Base-by-base conservation (phyloP, 2,329 filamentous ascomycete genomes). In the Ceratocystis cacaofunesta region DNA sequence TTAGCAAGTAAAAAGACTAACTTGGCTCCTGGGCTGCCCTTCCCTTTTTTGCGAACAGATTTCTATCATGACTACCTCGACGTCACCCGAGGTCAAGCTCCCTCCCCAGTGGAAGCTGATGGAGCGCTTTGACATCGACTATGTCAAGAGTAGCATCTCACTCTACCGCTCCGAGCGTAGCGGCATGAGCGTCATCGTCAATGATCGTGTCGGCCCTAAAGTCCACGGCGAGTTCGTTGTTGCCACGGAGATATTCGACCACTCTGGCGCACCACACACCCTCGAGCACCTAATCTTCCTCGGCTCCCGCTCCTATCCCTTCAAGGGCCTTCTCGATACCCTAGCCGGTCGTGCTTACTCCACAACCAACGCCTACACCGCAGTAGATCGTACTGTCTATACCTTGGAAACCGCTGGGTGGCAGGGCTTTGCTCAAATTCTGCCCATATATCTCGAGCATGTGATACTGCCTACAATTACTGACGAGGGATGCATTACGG, bases 151-250 rank as follows among this genome's bases (percentile, higher is more conserved):
- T 69, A 85, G 82, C 65, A 88, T 99, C 75, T 92, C 90, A 25
- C 92, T 96, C 74, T 99, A 99, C 88, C 90, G 95, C 72, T 99
- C 94, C 5, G 85, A 90, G 71, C 83, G 90, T 69, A 99, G 92
- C 68, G 94, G 94, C 63, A 94, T 99, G 90, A 87, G 92, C 70
- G 88, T 96, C 43, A 85, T 96, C 50, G 89, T 96, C 62, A 90
- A 95, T 70, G 89, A 97, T 73, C 87, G 91, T 70, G 85, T 94
- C 73, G 92, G 94, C 0, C 94, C 94, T n/a, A 97, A 96, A 75
- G 83, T 96, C 68, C 88, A 89, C 70, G 94, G 94, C 43, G 96
- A 95, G 76, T 99, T 99, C 75, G 88, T 92, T 43, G 82, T 99
- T 64, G 94, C 94, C 43, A 99, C 94, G 2, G 94, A 99, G 76